Evolutionary conservation across 129 eudicot genomes (phyloP), one percentile per base, ranked within the genome.

Genomic region (Cynara cardunculus): DNA sequence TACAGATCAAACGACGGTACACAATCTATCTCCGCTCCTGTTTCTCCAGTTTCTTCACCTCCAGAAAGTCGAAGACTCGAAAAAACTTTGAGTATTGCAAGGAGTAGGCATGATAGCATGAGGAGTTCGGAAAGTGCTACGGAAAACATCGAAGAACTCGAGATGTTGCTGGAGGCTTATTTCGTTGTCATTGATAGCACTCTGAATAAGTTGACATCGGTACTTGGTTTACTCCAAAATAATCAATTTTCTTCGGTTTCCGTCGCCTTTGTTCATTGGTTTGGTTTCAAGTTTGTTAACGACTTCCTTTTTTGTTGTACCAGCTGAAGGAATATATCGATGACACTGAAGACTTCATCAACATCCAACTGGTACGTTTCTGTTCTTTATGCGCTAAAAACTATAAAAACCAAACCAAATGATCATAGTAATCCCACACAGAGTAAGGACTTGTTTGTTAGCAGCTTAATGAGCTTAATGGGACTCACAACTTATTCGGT

Each of bases 301-400:
- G 56, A 37, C 59, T 3, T 77, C 35, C 53, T 81, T 85, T 62
- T 73, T 19, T 64, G 12, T 53, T 83, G 69, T 39, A 81, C 84
- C 93, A 96, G 99, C 83, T 96, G 78, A 96, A 96, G 90, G 99
- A 96, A 89, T 94, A 94, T 79, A 94, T 94, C 71, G 98, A 94
- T 77, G 97, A 96, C 88, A 92, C 99, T 0, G 99, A 96, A 85
- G 99, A 89, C 85, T 92, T 93, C 84, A 92, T 96, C 22, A 96
- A 96, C 86, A 96, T 96, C 82, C 94, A 96, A 81, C 89, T 96
- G 98, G 99, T 96, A 89, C 74, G 89, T 46, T 65, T 84, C 68
- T 69, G 19, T 26, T 30, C 22, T 71, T 62, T 37, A 74, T 53
- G 5, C n/a, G 26, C 62, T 9, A 65, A 31, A 31, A 19, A 49